A percentile compares a stretch with the other conserved stretches of the same genome.
These are phyloP conservation scores for Trichoderma atroviride DNA, from an alignment of 2,329 filamentous ascomycete species.

Conservation along the genomic window DNA sequence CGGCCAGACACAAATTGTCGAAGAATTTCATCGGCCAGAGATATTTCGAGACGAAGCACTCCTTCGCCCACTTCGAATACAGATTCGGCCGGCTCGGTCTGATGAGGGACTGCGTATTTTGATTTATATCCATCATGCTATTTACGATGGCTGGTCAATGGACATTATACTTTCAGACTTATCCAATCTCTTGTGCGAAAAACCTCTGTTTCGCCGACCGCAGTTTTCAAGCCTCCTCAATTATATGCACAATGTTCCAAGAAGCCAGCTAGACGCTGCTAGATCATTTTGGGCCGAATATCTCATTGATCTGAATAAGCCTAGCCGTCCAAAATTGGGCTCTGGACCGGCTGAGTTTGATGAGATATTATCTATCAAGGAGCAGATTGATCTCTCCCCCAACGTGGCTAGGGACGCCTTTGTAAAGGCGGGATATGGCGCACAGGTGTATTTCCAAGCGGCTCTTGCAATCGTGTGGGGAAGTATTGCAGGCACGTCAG, in stretches of 20 bases:
- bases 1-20: constrained; percentile 47
- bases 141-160: constrained; percentile 94
- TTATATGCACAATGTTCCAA: constrained; percentile 45
- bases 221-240: constrained; percentile 63
- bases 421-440: constrained; percentile 52
- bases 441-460: constrained; percentile 76
- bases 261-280: constrained; percentile 43
- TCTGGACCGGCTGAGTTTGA: constrained; percentile 32
- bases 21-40: constrained; percentile 45
- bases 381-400: constrained; percentile 30
- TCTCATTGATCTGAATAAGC: constrained; percentile 59
- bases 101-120: constrained; percentile 39
- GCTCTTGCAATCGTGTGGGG: constrained; percentile 68
- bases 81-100: constrained; percentile 46
- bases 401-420: constrained; percentile 39
- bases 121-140: constrained; percentile 73
- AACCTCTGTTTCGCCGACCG: constrained; percentile 46
- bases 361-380: constrained; percentile 28
- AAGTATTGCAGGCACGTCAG: constrained; percentile 63
- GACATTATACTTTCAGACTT: constrained; percentile 74
- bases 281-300: constrained; percentile 71
- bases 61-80: constrained; percentile 63
- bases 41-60: constrained; percentile 43
- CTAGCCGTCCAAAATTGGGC: constrained; percentile 56
- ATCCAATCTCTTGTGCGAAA: constrained; percentile 48